Conservation (phyloP, 208 protist species). For the Trichomonas gallinae region DNA sequence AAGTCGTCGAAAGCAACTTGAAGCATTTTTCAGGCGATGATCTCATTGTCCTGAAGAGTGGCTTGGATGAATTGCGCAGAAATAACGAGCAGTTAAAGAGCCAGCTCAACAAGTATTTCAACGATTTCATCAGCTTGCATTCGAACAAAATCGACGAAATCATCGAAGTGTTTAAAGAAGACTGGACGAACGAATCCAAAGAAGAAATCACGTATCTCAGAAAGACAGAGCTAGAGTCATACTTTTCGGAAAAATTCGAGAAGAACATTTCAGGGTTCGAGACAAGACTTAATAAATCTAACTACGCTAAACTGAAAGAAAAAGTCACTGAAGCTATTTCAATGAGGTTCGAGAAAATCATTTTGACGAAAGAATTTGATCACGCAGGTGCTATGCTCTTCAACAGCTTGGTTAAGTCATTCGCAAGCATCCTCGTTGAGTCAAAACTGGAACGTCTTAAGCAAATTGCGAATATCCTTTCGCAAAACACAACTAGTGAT, state of each 20-base stretch:
- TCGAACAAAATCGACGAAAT: neutral
- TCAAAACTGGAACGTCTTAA: neutral
- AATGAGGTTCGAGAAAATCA: neutral
- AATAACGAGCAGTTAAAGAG: neutral
- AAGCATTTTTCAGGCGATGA: neutral
- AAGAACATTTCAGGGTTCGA: neutral
- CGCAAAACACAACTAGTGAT: neutral
- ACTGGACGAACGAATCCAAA: neutral
- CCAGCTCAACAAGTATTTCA: neutral
- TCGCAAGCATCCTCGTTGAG: neutral
- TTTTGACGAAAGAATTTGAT: neutral
- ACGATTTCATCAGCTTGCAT: neutral
- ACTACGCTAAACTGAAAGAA: neutral
- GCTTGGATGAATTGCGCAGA: neutral
- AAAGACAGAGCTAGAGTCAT: neutral
- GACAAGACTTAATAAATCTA: neutral
- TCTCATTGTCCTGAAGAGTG: neutral
- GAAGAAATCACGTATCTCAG: neutral
- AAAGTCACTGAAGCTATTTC: neutral
- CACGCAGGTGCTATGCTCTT: neutral
- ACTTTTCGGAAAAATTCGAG: neutral
- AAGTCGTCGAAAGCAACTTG: neutral
- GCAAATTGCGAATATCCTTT: neutral
- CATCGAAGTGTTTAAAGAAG: neutral
- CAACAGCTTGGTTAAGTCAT: neutral